Conservation (phyloP, 768 basidiomycete species). For the Leccinum subtestaceum region DNA sequence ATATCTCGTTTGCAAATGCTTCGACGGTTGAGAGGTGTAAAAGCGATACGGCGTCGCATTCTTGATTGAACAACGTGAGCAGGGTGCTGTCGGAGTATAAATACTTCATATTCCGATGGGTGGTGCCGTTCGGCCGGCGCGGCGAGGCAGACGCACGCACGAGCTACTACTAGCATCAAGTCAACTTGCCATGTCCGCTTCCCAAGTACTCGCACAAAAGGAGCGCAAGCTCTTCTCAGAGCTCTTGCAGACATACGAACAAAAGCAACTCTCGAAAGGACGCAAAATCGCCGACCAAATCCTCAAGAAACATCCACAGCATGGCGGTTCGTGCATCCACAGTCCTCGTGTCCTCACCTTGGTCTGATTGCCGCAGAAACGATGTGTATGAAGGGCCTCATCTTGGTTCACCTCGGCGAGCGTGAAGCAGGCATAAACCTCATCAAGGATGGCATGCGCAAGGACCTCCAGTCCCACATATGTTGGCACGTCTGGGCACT, state of each 20-base stretch:
- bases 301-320: constrained; percentile 92
- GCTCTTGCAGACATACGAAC: constrained; percentile 83
- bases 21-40: constrained; percentile 69
- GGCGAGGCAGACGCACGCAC: background rate
- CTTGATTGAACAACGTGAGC: constrained; percentile 47
- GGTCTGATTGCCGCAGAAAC: constrained; percentile 59
- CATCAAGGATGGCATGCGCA: constrained; percentile 78
- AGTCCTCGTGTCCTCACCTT: background rate
- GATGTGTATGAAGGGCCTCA: constrained; percentile 92
- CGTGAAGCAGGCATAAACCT: constrained; percentile 80
- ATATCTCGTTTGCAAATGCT: constrained; percentile 54
- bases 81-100: background rate
- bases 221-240: constrained; percentile 86
- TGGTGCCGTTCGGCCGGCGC: background rate
- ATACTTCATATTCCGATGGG: background rate
- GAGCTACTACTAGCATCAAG: too few relatives aligned
- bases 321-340: constrained; percentile 72
- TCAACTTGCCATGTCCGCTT: constrained; percentile 14
- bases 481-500: constrained; percentile 98
- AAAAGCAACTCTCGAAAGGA: constrained; percentile 83
- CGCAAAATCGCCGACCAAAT: constrained; percentile 90
- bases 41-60: constrained; percentile 66
- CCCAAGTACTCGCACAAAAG: constrained; percentile 62
- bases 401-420: constrained; percentile 75
- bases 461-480: constrained; percentile 87